phyloP scores from a whole-genome alignment of 495 filamentous ascomycete species.

The Peziza echinospora region DNA sequence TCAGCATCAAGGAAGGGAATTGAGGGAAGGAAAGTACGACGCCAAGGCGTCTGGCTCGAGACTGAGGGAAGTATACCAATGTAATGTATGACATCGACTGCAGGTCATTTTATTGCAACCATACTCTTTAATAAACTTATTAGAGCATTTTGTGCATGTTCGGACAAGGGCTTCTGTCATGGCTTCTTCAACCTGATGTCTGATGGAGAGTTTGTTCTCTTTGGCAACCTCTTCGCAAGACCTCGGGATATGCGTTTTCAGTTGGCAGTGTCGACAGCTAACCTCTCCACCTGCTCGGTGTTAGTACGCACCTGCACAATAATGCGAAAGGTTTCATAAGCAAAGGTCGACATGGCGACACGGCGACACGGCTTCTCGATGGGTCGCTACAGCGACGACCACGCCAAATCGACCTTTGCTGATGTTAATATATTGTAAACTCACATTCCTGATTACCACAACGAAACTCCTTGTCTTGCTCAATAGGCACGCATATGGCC shows the following conservation, averaged over 20 bases:
- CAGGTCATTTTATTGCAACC: slow-evolving; percentile 80
- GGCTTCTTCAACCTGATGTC: slow-evolving; percentile 57
- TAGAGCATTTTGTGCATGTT: slow-evolving; percentile 44
- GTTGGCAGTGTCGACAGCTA: slow-evolving; percentile 54
- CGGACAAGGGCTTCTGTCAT: slow-evolving; percentile 61
- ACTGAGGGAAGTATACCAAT: slow-evolving; percentile 26
- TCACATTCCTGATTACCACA: slow-evolving; percentile 47
- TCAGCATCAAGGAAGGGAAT: slow-evolving; percentile 1
- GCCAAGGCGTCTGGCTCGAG: not conserved
- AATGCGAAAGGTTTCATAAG: too few relatives aligned
- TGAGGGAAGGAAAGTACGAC: slow-evolving; percentile 5
- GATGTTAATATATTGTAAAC: slow-evolving; percentile 8
- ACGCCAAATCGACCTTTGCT: too few relatives aligned
- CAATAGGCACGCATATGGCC: slow-evolving; percentile 42
- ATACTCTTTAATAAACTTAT: slow-evolving; percentile 46
- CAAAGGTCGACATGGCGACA: too few relatives aligned
- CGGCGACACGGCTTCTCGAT: too few relatives aligned
- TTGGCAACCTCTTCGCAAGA: slow-evolving; percentile 47
- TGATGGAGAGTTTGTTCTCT: slow-evolving; percentile 34
- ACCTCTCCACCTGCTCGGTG: slow-evolving; percentile 18
- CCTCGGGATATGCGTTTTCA: slow-evolving; percentile 50
- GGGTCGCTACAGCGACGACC: not conserved
- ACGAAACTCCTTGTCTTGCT: slow-evolving; percentile 52
- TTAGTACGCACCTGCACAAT: slow-evolving; percentile 5
- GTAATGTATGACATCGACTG: slow-evolving; percentile 34